Evolutionary conservation across 2,329 filamentous ascomycete species (phyloP).

Genomic region (Thelonectria rubi): DNA sequence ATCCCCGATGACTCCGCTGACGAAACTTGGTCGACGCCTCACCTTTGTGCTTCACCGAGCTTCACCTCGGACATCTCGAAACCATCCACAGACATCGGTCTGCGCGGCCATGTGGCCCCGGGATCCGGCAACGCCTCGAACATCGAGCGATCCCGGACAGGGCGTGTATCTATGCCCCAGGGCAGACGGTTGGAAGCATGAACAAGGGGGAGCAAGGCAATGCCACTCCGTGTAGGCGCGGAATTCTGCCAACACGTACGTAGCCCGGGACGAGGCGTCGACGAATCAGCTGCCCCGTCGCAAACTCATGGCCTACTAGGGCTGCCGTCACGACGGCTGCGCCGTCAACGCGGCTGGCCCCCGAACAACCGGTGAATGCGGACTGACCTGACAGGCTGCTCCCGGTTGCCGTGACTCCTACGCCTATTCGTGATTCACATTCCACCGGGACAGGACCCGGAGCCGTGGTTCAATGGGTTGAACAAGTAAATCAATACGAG

Average conservation of each 20-base stretch:
- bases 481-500: slow-evolving; percentile 24
- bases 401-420: slow-evolving; percentile 1
- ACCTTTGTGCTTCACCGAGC: slow-evolving; percentile 16
- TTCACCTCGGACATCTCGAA: slow-evolving; percentile 26
- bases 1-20: slow-evolving; percentile 22
- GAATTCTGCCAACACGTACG: slow-evolving; percentile 7
- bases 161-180: slow-evolving; percentile 6
- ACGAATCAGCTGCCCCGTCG: slow-evolving; percentile 34
- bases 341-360: slow-evolving; percentile 16
- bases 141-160: slow-evolving; percentile 9
- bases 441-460: slow-evolving; percentile 10
- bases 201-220: not conserved
- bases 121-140: slow-evolving; percentile 22
- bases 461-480: slow-evolving; percentile 15
- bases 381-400: slow-evolving; percentile 10
- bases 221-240: not conserved
- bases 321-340: not conserved
- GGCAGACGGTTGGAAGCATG: not conserved
- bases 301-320: slow-evolving; percentile 33
- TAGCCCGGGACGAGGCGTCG: not conserved
- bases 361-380: slow-evolving; percentile 12
- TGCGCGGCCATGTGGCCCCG: slow-evolving; percentile 36
- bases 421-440: not conserved
- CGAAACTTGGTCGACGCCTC: slow-evolving; percentile 10
- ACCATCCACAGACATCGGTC: slow-evolving; percentile 33